Base-by-base conservation (phyloP, 2,329 filamentous ascomycete species). In the Botryosphaeria dothidea region DNA sequence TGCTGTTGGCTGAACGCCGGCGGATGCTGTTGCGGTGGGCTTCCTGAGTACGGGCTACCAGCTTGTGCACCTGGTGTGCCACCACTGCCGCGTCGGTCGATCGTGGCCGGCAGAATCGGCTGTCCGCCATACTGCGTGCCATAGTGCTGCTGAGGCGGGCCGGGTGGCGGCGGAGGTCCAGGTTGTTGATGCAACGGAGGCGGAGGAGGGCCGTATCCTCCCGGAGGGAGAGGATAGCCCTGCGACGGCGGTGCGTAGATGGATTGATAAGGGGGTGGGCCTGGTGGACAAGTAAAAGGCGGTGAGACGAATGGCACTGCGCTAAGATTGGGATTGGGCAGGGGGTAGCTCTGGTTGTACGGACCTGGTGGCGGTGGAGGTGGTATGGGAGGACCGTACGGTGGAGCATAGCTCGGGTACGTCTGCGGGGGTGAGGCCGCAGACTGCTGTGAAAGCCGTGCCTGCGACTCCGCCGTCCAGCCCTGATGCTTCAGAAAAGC, bases 91-190 rank as follows among this genome's bases (percentile, higher is more conserved):
- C 63, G 63, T 21, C 45, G 74, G 7, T 73, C 75, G 69, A 76
- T 74, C 54, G 69, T 77, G 1, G 77, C 77, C 3, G 77, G 77
- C 3, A 78, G 71, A 52, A 79, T 78, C 4, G 75, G 76, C 57
- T 76, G 75, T 15, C 77, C 77, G 1, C 77, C 77, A 58, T 78
- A 79, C 64, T 79, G 77, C 36, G 57, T 38, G 23, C 54, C 54
- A 25, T 61, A 65, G 23, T 56, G 61, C 29, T 43, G 48, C 21
- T 36, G 61, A 1, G 61, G 61, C 29, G 52, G 51, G 3, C 62
- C 62, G 11, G 29, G 49, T 21, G 62, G 62, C 52, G 62, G 51
- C 29, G 62, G 52, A 13, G 62, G 62, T 3, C 36, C 62, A 3
- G 45, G 62, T n/a, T 48, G 49, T 8, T 58, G 54, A 3, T 38